Percentiles rank a stretch among this genome's conserved stretches.
Conservation (phyloP, 2,329 filamentous ascomycete genomes). For the Chalaropsis ovoidea region DNA sequence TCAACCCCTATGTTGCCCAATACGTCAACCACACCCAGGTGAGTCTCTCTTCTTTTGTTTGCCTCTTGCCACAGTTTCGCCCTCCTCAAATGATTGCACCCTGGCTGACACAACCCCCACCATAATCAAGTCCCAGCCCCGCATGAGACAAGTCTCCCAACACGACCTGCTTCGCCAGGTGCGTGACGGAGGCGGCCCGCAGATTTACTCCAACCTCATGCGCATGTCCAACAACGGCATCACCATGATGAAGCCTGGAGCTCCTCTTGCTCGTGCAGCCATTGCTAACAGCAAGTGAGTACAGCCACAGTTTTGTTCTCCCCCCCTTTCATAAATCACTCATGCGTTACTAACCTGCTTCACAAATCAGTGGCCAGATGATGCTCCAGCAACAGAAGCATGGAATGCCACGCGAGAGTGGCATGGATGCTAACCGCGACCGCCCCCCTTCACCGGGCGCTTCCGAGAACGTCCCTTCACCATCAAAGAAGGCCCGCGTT, state of each 20-base stretch:
- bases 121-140: slow-evolving; percentile 49
- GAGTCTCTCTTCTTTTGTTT: slow-evolving; percentile 29
- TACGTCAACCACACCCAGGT: slow-evolving; percentile 81
- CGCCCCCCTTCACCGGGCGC: slow-evolving; percentile 73
- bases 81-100: neutral
- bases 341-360: neutral
- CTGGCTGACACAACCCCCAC: neutral
- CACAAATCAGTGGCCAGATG: slow-evolving; percentile 21
- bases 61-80: neutral
- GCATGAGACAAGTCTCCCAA: slow-evolving; percentile 64
- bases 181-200: slow-evolving; percentile 48
- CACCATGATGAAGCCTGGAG: slow-evolving; percentile 48
- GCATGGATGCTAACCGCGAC: slow-evolving; percentile 73
- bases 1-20: slow-evolving; percentile 54
- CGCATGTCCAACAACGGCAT: slow-evolving; percentile 55
- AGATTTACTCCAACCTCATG: slow-evolving; percentile 55
- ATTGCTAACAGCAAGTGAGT: slow-evolving; percentile 58
- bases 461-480: slow-evolving; percentile 80
- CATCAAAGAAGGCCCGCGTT: slow-evolving; percentile 78
- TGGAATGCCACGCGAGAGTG: slow-evolving; percentile 78
- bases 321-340: neutral
- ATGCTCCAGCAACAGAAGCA: slow-evolving; percentile 43
- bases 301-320: neutral
- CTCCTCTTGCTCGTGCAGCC: slow-evolving; percentile 59
- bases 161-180: slow-evolving; percentile 67